Percentiles rank a stretch among this genome's conserved stretches.
Evolutionary conservation across 2,329 filamentous ascomycete genomes (phyloP).

Genomic region (Botrytis sinoallii): DNA sequence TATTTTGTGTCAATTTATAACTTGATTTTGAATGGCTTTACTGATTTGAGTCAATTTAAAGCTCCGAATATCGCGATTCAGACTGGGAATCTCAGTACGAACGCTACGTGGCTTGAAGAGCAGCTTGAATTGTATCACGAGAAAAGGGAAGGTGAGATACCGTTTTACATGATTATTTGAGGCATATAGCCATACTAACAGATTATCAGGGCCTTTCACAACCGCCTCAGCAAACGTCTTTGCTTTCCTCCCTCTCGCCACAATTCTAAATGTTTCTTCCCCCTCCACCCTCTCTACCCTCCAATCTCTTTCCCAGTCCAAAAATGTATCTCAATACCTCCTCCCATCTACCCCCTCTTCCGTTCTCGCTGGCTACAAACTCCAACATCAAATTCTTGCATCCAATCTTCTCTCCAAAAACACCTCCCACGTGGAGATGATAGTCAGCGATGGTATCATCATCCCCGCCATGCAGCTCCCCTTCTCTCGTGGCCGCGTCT

Average conservation of each 20-base stretch:
- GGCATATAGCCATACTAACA: background rate
- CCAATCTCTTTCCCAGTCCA: background rate
- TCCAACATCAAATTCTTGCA: conserved; percentile 3
- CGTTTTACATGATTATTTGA: background rate
- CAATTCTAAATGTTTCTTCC: background rate
- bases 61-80: conserved; percentile 5
- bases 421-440: conserved; percentile 7
- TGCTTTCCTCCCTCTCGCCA: conserved; percentile 10
- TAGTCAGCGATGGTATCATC: conserved; percentile 3
- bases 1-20: background rate
- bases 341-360: background rate
- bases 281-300: background rate
- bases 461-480: conserved; percentile 42
- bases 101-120: conserved; percentile 16
- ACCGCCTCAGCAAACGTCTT: conserved; percentile 4
- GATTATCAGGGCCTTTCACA: conserved; percentile 12
- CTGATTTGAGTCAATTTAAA: background rate
- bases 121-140: conserved; percentile 12
- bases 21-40: background rate
- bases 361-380: conserved; percentile 1
- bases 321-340: conserved; percentile 12
- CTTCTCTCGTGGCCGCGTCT: conserved; percentile 54
- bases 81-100: conserved; percentile 15
- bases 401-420: background rate
- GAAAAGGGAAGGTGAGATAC: conserved; percentile 4